phyloP scores from a whole-genome alignment of 352 stramenopile species.

The Globisporangium polare region DNA sequence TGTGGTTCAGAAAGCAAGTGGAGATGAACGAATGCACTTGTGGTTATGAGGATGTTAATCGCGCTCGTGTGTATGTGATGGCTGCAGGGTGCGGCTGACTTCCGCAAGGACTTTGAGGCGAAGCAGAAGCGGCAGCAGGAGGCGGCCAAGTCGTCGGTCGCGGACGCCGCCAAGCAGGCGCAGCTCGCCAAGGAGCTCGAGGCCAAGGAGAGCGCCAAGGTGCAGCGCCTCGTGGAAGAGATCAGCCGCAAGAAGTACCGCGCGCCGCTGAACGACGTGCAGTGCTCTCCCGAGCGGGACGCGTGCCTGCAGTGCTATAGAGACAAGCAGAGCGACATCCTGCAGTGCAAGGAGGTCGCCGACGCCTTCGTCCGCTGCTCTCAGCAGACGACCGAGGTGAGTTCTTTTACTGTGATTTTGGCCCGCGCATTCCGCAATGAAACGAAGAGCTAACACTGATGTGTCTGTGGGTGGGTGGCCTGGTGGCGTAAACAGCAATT shows the following conservation, averaged over 20 bases:
- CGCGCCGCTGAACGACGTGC: slow-evolving; percentile 73
- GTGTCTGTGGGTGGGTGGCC: not conserved
- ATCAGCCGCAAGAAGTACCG: slow-evolving; percentile 84
- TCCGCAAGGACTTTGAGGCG: slow-evolving; percentile 54
- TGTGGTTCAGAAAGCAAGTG: not conserved
- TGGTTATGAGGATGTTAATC: too few relatives aligned
- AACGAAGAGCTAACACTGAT: not conserved
- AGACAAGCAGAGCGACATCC: slow-evolving; percentile 73
- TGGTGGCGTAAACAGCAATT: slow-evolving; percentile 36
- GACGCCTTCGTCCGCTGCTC: slow-evolving; percentile 82
- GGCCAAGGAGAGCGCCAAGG: slow-evolving; percentile 53
- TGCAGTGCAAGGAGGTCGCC: slow-evolving; percentile 84
- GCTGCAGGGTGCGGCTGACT: slow-evolving; percentile 59
- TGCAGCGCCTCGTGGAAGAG: slow-evolving; percentile 72
- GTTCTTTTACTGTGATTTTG: too few relatives aligned
- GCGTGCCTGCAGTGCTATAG: slow-evolving; percentile 86
- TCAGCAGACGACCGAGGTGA: slow-evolving; percentile 74
- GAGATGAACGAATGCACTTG: too few relatives aligned
- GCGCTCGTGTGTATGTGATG: not conserved
- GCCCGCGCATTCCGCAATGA: too few relatives aligned
- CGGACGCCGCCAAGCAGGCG: slow-evolving; percentile 40
- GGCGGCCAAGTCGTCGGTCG: slow-evolving; percentile 1
- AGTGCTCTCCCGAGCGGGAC: slow-evolving; percentile 74
- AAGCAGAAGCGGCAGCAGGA: slow-evolving; percentile 32
- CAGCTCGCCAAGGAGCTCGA: slow-evolving; percentile 70